Evolutionary conservation across 371 early-diverging fungal genomes (phyloP).

Genomic region (Rhizopus stolonifer): DNA sequence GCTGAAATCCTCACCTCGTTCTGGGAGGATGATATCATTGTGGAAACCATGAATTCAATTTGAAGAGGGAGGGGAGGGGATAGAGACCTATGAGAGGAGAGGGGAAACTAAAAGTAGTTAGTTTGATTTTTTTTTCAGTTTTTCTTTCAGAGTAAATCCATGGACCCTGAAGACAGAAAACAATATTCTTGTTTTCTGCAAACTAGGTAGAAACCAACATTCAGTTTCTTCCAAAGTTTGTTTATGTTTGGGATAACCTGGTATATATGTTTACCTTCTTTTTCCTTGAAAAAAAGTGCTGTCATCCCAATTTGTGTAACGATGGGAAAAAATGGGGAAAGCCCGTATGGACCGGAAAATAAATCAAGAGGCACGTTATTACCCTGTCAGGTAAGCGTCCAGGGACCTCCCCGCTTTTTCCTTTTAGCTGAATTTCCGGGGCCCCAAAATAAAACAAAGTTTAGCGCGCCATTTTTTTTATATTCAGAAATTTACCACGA

Average conservation of each 20-base stretch:
- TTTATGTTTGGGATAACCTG: constrained; percentile 51
- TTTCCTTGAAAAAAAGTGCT: constrained; percentile 88
- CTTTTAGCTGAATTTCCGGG: constrained; percentile 97
- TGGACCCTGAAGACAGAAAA: no score
- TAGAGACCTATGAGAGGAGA: no score
- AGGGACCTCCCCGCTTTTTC: constrained; percentile 97
- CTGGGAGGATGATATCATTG: no score
- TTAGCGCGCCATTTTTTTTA: background rate
- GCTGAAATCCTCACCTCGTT: no score
- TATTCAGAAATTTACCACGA: background rate
- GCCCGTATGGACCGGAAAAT: background rate
- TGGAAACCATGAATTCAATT: no score
- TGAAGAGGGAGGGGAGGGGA: no score
- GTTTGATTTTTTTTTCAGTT: no score
- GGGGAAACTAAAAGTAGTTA: no score
- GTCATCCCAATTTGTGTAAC: constrained; percentile 85
- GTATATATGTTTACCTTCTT: constrained; percentile 73
- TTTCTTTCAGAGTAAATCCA: no score
- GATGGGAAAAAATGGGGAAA: constrained; percentile 12
- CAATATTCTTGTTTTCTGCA: no score
- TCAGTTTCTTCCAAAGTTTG: background rate
- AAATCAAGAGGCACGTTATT: constrained; percentile 25
- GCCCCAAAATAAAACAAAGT: constrained; percentile 62
- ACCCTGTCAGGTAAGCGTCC: constrained; percentile 89
- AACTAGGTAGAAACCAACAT: no score